Evolutionary conservation across 495 filamentous ascomycete species (phyloP).

Genomic region (Penicillium antarcticum): DNA sequence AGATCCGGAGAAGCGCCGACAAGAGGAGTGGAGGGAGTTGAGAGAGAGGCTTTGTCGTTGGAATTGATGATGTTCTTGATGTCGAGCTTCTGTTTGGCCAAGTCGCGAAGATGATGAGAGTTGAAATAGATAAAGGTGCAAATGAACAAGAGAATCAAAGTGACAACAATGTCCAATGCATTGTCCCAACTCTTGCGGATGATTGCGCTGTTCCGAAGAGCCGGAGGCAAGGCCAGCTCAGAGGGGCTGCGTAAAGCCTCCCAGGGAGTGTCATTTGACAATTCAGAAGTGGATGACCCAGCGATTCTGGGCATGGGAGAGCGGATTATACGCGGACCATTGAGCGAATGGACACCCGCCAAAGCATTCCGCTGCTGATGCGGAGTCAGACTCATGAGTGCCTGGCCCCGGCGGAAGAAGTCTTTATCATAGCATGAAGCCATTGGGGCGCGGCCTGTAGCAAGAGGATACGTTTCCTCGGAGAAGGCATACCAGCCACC

Average conservation of each 20-base stretch:
- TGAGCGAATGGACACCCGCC: slow-evolving; percentile 51
- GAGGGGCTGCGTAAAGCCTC: slow-evolving; percentile 38
- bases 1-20: slow-evolving; percentile 24
- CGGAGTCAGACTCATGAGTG: slow-evolving; percentile 39
- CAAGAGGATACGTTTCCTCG: slow-evolving; percentile 76
- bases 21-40: slow-evolving; percentile 44
- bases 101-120: slow-evolving; percentile 43
- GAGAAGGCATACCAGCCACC: slow-evolving; percentile 96
- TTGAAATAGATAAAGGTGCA: slow-evolving; percentile 50
- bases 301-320: slow-evolving; percentile 37
- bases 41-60: slow-evolving; percentile 39
- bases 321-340: slow-evolving; percentile 32
- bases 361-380: slow-evolving; percentile 46
- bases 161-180: slow-evolving; percentile 49
- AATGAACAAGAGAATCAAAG: slow-evolving; percentile 41
- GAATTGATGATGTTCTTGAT: slow-evolving; percentile 49
- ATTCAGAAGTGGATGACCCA: slow-evolving; percentile 25
- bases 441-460: slow-evolving; percentile 63
- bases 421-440: slow-evolving; percentile 65
- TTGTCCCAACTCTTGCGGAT: slow-evolving; percentile 54
- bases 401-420: slow-evolving; percentile 43
- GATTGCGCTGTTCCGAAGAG: slow-evolving; percentile 47
- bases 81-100: slow-evolving; percentile 51
- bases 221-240: slow-evolving; percentile 43
- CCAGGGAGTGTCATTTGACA: slow-evolving; percentile 41